phyloP scores from a whole-genome alignment of 2,329 filamentous ascomycete species.

The Aspergillus sp. region DNA sequence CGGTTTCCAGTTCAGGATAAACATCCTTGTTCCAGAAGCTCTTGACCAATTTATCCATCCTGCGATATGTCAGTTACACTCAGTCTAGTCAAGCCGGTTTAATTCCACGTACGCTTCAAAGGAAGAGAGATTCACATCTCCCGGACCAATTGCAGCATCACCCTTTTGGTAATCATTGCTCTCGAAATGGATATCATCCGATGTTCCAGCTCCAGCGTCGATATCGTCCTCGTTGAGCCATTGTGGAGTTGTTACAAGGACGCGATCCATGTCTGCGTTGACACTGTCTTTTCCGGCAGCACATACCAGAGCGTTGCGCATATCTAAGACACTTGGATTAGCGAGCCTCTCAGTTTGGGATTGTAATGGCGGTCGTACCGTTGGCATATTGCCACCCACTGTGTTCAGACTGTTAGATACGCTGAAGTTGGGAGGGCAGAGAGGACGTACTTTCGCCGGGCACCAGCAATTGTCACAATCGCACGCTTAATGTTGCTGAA shows the following conservation, averaged over 20 bases:
- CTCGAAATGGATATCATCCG: background rate
- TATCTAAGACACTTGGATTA: background rate
- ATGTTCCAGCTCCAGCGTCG: background rate
- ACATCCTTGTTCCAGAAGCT: background rate
- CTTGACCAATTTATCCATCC: background rate
- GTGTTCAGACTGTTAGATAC: background rate
- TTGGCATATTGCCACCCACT: background rate
- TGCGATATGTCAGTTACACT: background rate
- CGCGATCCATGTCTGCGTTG: constrained; percentile 1
- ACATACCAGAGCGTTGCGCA: background rate
- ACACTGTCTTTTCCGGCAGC: background rate
- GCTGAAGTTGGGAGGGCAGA: no score
- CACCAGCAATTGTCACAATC: background rate
- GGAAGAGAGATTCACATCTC: background rate
- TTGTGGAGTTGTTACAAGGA: background rate
- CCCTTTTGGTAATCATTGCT: background rate
- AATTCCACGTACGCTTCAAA: background rate
- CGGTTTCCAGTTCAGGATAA: background rate
- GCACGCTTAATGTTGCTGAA: background rate
- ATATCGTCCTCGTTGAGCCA: background rate
- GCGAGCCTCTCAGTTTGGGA: background rate
- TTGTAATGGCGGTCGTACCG: background rate
- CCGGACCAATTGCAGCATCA: background rate
- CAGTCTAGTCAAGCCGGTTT: background rate
- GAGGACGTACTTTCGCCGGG: background rate